Evolutionary conservation across 2,329 filamentous ascomycete genomes (phyloP).

Genomic region (Ascochyta lentis): DNA sequence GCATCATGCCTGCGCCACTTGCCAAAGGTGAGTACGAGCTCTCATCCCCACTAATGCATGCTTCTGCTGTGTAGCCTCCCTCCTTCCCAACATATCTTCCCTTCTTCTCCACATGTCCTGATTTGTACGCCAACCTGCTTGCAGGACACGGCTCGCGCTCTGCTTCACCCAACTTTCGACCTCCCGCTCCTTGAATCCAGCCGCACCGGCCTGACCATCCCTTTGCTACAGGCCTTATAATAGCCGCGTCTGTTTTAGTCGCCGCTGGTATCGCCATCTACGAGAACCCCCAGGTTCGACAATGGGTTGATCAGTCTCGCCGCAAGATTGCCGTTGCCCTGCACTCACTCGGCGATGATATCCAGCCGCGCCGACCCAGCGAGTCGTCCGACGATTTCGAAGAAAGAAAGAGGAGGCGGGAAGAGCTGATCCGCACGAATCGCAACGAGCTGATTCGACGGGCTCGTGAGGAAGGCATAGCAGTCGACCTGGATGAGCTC

Average conservation of each 20-base stretch:
- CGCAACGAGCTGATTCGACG: constrained; percentile 45
- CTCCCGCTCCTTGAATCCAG: constrained; percentile 13
- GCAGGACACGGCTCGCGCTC: constrained; percentile 37
- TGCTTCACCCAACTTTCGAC: constrained; percentile 16
- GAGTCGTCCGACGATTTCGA: constrained; percentile 44
- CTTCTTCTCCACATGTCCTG: neutral
- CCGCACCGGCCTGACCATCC: constrained; percentile 37
- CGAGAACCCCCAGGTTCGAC: constrained; percentile 67
- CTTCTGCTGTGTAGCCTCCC: constrained; percentile 29
- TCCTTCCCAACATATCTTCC: constrained; percentile 8
- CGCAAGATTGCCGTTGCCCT: constrained; percentile 67
- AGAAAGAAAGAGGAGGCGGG: constrained; percentile 34
- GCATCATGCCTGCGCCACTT: constrained; percentile 50
- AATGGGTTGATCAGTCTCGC: constrained; percentile 67
- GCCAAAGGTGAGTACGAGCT: constrained; percentile 47
- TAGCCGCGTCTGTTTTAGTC: constrained; percentile 66
- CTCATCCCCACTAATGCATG: constrained; percentile 25
- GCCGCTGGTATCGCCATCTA: constrained; percentile 69
- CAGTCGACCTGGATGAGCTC: constrained; percentile 51
- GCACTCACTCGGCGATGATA: constrained; percentile 66
- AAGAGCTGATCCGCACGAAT: constrained; percentile 44
- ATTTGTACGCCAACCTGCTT: constrained; percentile 40
- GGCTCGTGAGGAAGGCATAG: constrained; percentile 50
- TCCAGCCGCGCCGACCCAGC: constrained; percentile 53
- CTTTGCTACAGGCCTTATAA: constrained; percentile 62